Conservation (phyloP, 2,329 filamentous ascomycete species). For the Boeremia exigua region DNA sequence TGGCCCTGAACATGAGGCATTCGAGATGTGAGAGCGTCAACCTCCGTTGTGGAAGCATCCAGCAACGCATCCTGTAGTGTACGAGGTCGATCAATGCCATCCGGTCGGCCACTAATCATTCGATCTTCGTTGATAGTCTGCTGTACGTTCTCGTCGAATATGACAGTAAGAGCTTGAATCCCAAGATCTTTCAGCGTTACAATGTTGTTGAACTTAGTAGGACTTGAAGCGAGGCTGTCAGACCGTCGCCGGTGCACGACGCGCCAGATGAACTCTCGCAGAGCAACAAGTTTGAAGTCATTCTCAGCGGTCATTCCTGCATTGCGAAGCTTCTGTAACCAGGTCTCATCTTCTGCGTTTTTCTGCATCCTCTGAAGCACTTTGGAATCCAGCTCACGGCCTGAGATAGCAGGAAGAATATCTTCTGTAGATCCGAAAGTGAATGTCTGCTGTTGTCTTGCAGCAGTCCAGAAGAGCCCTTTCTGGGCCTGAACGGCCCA, state of each 20-base stretch:
- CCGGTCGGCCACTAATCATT: slow-evolving; percentile 40
- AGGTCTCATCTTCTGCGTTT: slow-evolving; percentile 93
- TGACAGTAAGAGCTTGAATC: slow-evolving; percentile 84
- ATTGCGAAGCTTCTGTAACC: slow-evolving; percentile 84
- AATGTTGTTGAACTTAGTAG: slow-evolving; percentile 68
- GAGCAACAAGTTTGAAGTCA: slow-evolving; percentile 83
- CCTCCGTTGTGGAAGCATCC: slow-evolving; percentile 89
- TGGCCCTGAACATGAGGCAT: slow-evolving; percentile 50
- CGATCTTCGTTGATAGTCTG: slow-evolving; percentile 54
- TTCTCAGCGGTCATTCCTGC: slow-evolving; percentile 83
- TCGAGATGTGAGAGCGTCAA: slow-evolving; percentile 64
- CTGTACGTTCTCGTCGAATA: slow-evolving; percentile 77
- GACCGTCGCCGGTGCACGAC: slow-evolving; percentile 74
- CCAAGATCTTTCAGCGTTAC: slow-evolving; percentile 76
- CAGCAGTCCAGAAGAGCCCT: slow-evolving; percentile 85
- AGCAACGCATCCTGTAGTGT: slow-evolving; percentile 90
- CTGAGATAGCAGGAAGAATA: slow-evolving; percentile 60
- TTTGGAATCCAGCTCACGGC: slow-evolving; percentile 63
- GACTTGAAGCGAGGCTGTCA: slow-evolving; percentile 50
- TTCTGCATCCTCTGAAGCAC: slow-evolving; percentile 69
- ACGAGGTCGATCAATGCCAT: slow-evolving; percentile 58
- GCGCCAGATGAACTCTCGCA: slow-evolving; percentile 91
- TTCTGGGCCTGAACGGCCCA: slow-evolving; percentile 86
- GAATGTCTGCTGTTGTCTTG: slow-evolving; percentile 73
- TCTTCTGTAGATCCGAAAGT: slow-evolving; percentile 67